Evolutionary conservation across 202 grass and related monocot genomes (phyloP), one percentile per base, ranked within the genome.

Genomic region (Cymbopogon flexuosus): DNA sequence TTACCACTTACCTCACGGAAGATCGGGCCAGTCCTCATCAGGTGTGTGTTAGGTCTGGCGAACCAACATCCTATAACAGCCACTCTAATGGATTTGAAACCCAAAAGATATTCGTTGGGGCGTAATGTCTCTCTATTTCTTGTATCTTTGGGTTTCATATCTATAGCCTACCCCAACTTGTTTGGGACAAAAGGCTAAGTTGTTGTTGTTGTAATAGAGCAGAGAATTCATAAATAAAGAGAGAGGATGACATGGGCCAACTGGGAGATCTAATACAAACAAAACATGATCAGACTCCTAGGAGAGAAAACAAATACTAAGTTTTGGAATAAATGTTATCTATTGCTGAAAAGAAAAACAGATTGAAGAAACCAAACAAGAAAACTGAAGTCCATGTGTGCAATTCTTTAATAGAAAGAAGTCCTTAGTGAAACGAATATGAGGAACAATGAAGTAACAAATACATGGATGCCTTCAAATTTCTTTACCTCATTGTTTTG

Each of bases 401-500:
- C 51, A 21, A 8, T 31, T 80, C 24, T 46, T 52, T 14, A 79
- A 68, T 4, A 45, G 22, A 10, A 33, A 61, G 24, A 87, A 77
- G 43, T 27, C 19, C 51, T 13, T 77, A 22, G 31, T 11, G 19
- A 16, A 12, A 62, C 47, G 13, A 49, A 68, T n/a, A 49, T 46
- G 29, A 67, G 10, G 45, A 72, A 81, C 3, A 72, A 65, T 73
- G 33, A 60, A 73, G 21, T 33, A 67, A 81, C 47, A 72, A 4
- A 79, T 52, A 61, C 46, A 66, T 36, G 65, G 59, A 84, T 64
- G 46, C 5, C 59, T 66, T 33, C 23, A 21, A 49, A 43, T 54
- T 41, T 72, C 6, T 77, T 77, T 89, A 94, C 95, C 90, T 98
- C 70, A 40, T 31, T 93, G 36, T 78, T 73, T 34, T 88, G 83